Evolutionary conservation across 805 yeast species (phyloP).

Genomic region (Hyphopichia homilentoma): DNA sequence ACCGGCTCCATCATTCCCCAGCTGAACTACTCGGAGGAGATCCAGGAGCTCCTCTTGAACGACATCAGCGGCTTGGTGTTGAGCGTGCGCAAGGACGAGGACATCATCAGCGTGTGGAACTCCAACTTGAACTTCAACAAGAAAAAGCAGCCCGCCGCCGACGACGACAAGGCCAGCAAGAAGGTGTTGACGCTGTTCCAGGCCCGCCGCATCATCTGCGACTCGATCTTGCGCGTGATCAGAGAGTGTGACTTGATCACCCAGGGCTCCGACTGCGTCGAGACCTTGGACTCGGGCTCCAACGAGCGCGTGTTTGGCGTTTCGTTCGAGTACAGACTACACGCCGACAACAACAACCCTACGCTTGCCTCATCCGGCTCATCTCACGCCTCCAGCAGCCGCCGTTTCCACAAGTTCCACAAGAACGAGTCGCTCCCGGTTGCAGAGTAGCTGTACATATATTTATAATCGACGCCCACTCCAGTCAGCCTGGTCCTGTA

Average conservation of each 20-base stretch:
- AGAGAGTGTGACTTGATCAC: slow-evolving; percentile 46
- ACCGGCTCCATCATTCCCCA: slow-evolving; percentile 49
- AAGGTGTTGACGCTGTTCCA: slow-evolving; percentile 39
- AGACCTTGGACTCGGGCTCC: slow-evolving; percentile 29
- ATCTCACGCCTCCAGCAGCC: slow-evolving; percentile 1
- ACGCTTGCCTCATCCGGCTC: slow-evolving; percentile 1
- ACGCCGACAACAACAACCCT: slow-evolving; percentile 31
- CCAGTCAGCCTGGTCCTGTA: too few relatives aligned
- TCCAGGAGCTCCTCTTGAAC: slow-evolving; percentile 36
- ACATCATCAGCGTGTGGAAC: slow-evolving; percentile 61
- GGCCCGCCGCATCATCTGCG: slow-evolving; percentile 44
- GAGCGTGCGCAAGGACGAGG: slow-evolving; percentile 57
- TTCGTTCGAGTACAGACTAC: slow-evolving; percentile 44
- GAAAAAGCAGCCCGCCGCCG: slow-evolving; percentile 10
- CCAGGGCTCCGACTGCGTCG: slow-evolving; percentile 31
- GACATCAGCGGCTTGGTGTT: slow-evolving; percentile 60
- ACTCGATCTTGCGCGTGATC: slow-evolving; percentile 41
- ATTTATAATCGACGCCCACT: too few relatives aligned
- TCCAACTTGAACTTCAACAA: slow-evolving; percentile 36
- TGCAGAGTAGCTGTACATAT: too few relatives aligned
- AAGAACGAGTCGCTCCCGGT: slow-evolving; percentile 1
- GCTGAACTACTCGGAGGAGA: slow-evolving; percentile 23
- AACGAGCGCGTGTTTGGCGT: slow-evolving; percentile 44
- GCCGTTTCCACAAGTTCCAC: slow-evolving; percentile 4
- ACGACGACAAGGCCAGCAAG: slow-evolving; percentile 16